phyloP scores from a whole-genome alignment of 2,329 filamentous ascomycete genomes.

The Colletotrichum viniferum region DNA sequence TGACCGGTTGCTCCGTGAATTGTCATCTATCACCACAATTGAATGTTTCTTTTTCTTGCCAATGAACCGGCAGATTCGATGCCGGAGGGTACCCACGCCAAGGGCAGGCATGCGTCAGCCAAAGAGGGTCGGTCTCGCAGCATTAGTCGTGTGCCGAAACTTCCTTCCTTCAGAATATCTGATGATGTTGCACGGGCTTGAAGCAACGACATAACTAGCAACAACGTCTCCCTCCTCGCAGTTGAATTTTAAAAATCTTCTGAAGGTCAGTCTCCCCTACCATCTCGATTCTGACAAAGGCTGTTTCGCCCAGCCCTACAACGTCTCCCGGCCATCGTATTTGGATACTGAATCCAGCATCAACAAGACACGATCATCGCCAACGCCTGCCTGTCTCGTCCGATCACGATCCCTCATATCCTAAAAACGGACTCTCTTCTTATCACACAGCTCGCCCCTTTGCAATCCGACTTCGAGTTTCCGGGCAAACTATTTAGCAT shows the following conservation, averaged over 20 bases:
- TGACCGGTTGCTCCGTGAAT: slow-evolving; percentile 18
- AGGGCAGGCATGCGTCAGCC: slow-evolving; percentile 20
- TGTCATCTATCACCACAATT: neutral
- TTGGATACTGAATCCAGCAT: neutral
- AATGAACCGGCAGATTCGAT: slow-evolving; percentile 9
- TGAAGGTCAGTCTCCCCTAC: neutral
- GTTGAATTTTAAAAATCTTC: neutral
- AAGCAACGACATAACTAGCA: neutral
- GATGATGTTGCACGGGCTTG: neutral
- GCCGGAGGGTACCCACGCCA: slow-evolving; percentile 18
- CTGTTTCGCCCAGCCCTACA: neutral
- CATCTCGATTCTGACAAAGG: neutral
- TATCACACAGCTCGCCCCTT: neutral
- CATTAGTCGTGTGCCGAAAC: slow-evolving; percentile 17
- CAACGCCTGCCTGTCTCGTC: neutral
- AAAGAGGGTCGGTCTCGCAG: slow-evolving; percentile 12
- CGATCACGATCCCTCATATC: neutral
- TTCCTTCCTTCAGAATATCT: neutral
- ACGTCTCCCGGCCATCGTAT: neutral
- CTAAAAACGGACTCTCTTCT: neutral
- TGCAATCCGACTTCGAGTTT: neutral
- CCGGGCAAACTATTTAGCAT: slow-evolving; percentile 12
- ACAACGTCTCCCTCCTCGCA: neutral
- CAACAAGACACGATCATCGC: neutral
- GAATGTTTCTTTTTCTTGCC: neutral